These are phyloP conservation scores for Miscanthus lutarioriparius DNA, from an alignment of 176 grass and related monocot genomes.

Conservation along the genomic window DNA sequence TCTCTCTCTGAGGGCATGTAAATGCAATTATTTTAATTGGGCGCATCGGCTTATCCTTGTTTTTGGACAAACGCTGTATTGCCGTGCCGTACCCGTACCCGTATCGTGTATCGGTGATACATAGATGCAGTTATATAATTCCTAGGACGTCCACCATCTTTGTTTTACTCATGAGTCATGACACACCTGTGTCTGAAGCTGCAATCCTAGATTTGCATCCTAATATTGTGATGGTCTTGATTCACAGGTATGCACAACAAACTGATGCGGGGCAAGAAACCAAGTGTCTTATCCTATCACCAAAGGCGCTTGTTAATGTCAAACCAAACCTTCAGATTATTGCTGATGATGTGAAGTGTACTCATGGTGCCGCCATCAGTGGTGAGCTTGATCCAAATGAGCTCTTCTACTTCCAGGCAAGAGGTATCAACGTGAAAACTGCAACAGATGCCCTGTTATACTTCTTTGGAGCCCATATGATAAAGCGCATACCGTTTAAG, in stretches of 20 bases:
- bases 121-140: neutral
- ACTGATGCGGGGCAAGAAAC: constrained; percentile 91
- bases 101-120: neutral
- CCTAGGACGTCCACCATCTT: neutral
- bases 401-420: constrained; percentile 85
- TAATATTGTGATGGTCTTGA: neutral
- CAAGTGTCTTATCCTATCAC: constrained; percentile 78
- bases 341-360: constrained; percentile 95
- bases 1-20: neutral
- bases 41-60: neutral
- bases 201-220: neutral
- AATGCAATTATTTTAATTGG: neutral
- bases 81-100: neutral
- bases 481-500: constrained; percentile 75
- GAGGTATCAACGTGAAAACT: constrained; percentile 66
- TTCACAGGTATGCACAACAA: constrained; percentile 72
- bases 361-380: constrained; percentile 94
- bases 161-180: neutral
- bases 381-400: constrained; percentile 79
- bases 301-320: constrained; percentile 79
- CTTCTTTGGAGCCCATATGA: constrained; percentile 82
- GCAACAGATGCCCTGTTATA: constrained; percentile 78
- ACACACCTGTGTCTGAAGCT: neutral
- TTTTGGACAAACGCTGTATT: neutral
- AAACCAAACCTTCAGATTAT: constrained; percentile 98